These are phyloP conservation scores for Erythrophleum fordii DNA, from an alignment of 306 rosid species.

Conservation along the genomic window DNA sequence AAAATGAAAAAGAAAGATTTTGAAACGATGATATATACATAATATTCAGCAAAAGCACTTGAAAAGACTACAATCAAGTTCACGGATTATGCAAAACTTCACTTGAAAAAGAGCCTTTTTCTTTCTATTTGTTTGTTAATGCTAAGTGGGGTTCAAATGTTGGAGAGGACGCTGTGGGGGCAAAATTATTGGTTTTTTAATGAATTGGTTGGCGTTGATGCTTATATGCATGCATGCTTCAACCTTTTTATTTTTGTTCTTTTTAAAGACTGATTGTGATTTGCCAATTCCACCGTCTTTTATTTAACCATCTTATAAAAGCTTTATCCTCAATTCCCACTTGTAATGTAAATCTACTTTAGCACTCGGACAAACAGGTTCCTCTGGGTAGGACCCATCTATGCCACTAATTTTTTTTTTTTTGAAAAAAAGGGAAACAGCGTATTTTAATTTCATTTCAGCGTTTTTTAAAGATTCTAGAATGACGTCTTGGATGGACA, in stretches of 20 bases:
- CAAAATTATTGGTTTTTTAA: slow-evolving; percentile 1
- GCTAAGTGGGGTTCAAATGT: slow-evolving; percentile 7
- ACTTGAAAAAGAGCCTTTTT: neutral
- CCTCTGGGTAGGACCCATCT: neutral
- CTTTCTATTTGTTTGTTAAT: neutral
- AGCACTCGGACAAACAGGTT: neutral
- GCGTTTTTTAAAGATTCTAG: neutral
- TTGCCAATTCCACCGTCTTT: neutral
- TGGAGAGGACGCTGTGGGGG: neutral
- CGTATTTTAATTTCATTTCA: neutral
- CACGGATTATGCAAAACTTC: neutral
- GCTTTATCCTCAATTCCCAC: neutral
- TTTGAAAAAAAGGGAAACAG: neutral
- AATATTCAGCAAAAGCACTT: neutral
- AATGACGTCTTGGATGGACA: neutral
- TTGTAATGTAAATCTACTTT: no score
- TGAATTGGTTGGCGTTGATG: neutral
- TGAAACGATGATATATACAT: neutral
- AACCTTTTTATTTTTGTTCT: neutral
- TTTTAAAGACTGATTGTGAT: neutral
- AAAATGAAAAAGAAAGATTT: neutral
- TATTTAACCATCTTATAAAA: neutral
- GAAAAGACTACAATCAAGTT: neutral
- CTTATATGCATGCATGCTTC: neutral
- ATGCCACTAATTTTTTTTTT: neutral